phyloP scores from a whole-genome alignment of 1,284 basidiomycete species.

The Mycosarcoma mackinlayi region DNA sequence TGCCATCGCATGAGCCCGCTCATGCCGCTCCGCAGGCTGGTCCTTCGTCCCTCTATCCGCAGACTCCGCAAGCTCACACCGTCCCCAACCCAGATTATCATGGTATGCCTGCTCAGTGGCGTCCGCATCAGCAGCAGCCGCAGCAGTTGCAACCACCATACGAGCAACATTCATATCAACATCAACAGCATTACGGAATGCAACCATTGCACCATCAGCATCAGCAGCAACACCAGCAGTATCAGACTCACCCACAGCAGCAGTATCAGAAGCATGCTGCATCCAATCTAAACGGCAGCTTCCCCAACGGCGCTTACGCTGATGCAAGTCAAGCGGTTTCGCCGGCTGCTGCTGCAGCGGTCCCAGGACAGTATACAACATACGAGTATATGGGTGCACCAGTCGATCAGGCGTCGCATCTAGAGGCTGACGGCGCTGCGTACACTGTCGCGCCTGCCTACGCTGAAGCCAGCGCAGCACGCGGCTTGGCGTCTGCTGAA shows the following conservation, averaged over 20 bases:
- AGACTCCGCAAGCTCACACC: slow-evolving; percentile 10
- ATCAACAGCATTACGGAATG: neutral
- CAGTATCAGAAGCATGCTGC: slow-evolving; percentile 16
- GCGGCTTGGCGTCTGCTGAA: neutral
- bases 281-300: neutral
- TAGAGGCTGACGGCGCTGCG: slow-evolving; percentile 10
- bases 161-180: slow-evolving; percentile 18
- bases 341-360: slow-evolving; percentile 5
- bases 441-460: slow-evolving; percentile 5
- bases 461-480: slow-evolving; percentile 3
- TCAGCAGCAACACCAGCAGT: neutral
- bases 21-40: slow-evolving; percentile 13
- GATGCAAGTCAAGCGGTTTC: slow-evolving; percentile 16
- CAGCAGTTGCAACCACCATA: slow-evolving; percentile 9
- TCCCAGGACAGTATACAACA: slow-evolving; percentile 11
- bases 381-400: slow-evolving; percentile 15
- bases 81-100: slow-evolving; percentile 1
- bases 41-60: slow-evolving; percentile 25
- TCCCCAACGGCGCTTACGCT: slow-evolving; percentile 17
- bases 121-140: slow-evolving; percentile 16
- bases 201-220: slow-evolving; percentile 2
- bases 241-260: neutral
- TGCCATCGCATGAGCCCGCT: slow-evolving; percentile 1
- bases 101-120: slow-evolving; percentile 15
- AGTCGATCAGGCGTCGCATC: slow-evolving; percentile 4